Percentiles rank a stretch among this genome's conserved stretches.
Evolutionary conservation across 2,329 filamentous ascomycete genomes (phyloP).

Genomic region (Monilinia polystroma): DNA sequence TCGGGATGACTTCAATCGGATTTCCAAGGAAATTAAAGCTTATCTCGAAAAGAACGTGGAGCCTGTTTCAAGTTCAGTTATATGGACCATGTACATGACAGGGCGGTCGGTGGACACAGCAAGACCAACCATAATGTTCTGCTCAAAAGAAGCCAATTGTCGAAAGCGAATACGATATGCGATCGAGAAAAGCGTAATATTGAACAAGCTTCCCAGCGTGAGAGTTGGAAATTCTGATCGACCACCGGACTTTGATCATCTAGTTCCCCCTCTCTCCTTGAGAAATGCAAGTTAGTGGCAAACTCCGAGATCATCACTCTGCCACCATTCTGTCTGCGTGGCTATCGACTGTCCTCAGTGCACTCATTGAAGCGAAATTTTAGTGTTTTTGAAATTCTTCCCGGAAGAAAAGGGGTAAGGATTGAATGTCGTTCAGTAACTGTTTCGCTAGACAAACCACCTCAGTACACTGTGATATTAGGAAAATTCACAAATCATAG

Average conservation of each 20-base stretch:
- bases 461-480: neutral
- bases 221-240: slow-evolving; percentile 18
- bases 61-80: slow-evolving; percentile 19
- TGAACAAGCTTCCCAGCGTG: slow-evolving; percentile 23
- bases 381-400: neutral
- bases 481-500: neutral
- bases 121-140: slow-evolving; percentile 26
- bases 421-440: neutral
- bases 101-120: slow-evolving; percentile 17
- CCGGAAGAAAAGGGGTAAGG: neutral
- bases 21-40: slow-evolving; percentile 25
- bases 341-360: too few species aligned
- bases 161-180: slow-evolving; percentile 20
- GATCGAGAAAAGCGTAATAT: slow-evolving; percentile 23
- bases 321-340: neutral
- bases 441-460: neutral
- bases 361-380: neutral
- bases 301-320: neutral
- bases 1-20: slow-evolving; percentile 19
- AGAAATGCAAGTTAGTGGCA: neutral
- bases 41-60: slow-evolving; percentile 26
- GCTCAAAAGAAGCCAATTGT: slow-evolving; percentile 1
- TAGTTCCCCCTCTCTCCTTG: slow-evolving; percentile 5
- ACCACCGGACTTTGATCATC: slow-evolving; percentile 23
- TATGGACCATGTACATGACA: slow-evolving; percentile 26